Percentiles rank a stretch among this genome's conserved stretches.
These are phyloP conservation scores for Fusarium sp. DNA, from an alignment of 2,329 filamentous ascomycete genomes.

Conservation along the genomic window DNA sequence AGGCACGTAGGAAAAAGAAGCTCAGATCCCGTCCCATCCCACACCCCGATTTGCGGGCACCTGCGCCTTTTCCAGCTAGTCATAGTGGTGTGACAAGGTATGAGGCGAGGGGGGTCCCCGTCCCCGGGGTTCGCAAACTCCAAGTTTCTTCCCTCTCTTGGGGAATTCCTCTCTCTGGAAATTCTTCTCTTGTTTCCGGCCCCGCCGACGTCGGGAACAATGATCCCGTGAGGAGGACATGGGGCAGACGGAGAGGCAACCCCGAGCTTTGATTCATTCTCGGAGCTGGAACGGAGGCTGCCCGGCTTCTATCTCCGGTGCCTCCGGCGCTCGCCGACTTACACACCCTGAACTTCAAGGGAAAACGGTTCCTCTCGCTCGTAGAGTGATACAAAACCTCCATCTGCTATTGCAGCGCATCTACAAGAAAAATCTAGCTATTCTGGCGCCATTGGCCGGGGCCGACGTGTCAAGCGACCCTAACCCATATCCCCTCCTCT, in stretches of 20 bases:
- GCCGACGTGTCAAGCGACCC: constrained; percentile 14
- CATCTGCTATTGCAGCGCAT: background rate
- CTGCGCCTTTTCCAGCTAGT: constrained; percentile 38
- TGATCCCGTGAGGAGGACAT: constrained; percentile 25
- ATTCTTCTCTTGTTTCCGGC: background rate
- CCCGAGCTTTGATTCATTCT: constrained; percentile 16
- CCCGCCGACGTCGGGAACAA: constrained; percentile 21
- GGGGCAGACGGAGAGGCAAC: constrained; percentile 35
- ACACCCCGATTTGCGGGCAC: constrained; percentile 22
- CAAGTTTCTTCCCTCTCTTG: background rate
- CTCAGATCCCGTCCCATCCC: constrained; percentile 13
- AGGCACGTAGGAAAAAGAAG: background rate
- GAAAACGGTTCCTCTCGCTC: constrained; percentile 9
- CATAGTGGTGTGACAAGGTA: constrained; percentile 43
- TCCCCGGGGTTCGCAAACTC: background rate
- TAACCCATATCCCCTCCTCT: constrained; percentile 14
- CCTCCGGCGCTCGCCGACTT: constrained; percentile 31
- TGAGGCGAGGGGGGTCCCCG: background rate
- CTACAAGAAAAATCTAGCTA: constrained; percentile 15
- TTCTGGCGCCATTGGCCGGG: constrained; percentile 30
- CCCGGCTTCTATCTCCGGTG: constrained; percentile 30
- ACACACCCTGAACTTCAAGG: constrained; percentile 9
- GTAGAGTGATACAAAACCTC: background rate
- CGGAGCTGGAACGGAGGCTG: constrained; percentile 43
- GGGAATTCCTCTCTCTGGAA: background rate